Evolutionary conservation across 371 early-diverging fungal species (phyloP).

Genomic region (Rhizopus stolonifer): DNA sequence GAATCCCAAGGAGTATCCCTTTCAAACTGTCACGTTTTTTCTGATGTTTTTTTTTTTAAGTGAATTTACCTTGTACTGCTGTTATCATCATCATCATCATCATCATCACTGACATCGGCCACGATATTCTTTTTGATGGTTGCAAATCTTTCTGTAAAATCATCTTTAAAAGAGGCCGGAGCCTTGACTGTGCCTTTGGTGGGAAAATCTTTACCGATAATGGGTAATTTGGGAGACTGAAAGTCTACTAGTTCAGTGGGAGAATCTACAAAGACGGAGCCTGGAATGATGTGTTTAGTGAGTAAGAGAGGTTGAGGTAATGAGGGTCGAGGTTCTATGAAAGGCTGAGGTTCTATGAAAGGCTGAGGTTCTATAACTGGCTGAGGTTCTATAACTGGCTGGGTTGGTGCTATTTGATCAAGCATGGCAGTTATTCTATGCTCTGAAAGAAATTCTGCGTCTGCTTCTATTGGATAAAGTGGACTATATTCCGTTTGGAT

Average conservation of each 20-base stretch:
- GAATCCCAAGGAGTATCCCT: too few relatives aligned
- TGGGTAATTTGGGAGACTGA: neutral
- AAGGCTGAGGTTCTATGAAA: too few relatives aligned
- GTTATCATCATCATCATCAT: neutral
- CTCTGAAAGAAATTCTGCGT: too few relatives aligned
- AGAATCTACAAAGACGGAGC: neutral
- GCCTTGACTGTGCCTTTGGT: neutral
- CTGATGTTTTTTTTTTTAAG: too few relatives aligned
- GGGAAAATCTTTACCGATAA: slow-evolving; percentile 4
- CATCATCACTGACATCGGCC: slow-evolving; percentile 26
- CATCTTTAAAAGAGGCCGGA: slow-evolving; percentile 35
- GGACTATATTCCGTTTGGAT: too few relatives aligned
- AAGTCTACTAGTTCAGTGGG: neutral
- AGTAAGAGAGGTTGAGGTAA: too few relatives aligned
- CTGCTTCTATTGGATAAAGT: too few relatives aligned
- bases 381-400: neutral
- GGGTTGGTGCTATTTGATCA: neutral
- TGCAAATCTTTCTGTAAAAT: slow-evolving; percentile 44
- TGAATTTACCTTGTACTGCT: slow-evolving; percentile 6
- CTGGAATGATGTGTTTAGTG: neutral
- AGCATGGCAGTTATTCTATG: slow-evolving; percentile 24
- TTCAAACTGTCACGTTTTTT: slow-evolving; percentile 34
- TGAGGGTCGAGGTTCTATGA: too few relatives aligned
- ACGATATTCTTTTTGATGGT: slow-evolving; percentile 44
- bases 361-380: neutral